These are phyloP conservation scores for Talaromyces funiculosus DNA, from an alignment of 2,329 filamentous ascomycete genomes.

Conservation along the genomic window DNA sequence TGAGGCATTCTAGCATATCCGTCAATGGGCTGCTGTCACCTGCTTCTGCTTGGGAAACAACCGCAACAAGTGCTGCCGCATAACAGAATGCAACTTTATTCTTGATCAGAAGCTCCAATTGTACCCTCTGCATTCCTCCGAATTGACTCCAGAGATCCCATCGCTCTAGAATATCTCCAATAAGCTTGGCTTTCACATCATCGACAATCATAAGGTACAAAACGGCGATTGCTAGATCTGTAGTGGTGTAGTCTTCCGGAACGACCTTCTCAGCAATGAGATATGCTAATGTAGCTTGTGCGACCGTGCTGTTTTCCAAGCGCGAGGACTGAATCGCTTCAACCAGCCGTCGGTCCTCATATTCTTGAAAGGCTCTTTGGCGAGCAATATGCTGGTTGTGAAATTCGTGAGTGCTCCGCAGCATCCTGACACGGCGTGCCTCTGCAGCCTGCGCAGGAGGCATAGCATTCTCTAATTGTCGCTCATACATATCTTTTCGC, in stretches of 20 bases:
- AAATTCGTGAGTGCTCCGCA: conserved; percentile 14
- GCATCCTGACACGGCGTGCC: conserved; percentile 18
- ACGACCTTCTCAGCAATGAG: conserved; percentile 20
- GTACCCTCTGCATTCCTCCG: conserved; percentile 23
- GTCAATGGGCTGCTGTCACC: conserved; percentile 19
- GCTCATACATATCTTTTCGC: conserved; percentile 17
- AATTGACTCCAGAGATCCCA: conserved; percentile 23
- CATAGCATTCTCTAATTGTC: conserved; percentile 22
- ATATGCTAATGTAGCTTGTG: conserved; percentile 22
- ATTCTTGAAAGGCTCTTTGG: conserved; percentile 14
- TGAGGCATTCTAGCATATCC: conserved; percentile 27
- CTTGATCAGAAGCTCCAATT: conserved; percentile 20
- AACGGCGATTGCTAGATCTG: conserved; percentile 21
- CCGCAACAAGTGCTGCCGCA: conserved; percentile 21
- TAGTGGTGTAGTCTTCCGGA: conserved; percentile 20
- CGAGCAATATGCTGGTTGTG: conserved; percentile 19
- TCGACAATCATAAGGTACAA: conserved; percentile 26
- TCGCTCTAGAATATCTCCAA: conserved; percentile 22
- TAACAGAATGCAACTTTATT: conserved; percentile 23
- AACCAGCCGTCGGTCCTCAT: conserved; percentile 19
- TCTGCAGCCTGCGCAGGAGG: conserved; percentile 23
- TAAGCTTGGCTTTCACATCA: conserved; percentile 16
- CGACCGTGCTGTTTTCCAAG: conserved; percentile 21
- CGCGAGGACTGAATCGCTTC: conserved; percentile 24
- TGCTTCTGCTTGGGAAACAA: conserved; percentile 18